Conservation (phyloP, 495 filamentous ascomycete species). For the Hypoxylon fragiforme region DNA sequence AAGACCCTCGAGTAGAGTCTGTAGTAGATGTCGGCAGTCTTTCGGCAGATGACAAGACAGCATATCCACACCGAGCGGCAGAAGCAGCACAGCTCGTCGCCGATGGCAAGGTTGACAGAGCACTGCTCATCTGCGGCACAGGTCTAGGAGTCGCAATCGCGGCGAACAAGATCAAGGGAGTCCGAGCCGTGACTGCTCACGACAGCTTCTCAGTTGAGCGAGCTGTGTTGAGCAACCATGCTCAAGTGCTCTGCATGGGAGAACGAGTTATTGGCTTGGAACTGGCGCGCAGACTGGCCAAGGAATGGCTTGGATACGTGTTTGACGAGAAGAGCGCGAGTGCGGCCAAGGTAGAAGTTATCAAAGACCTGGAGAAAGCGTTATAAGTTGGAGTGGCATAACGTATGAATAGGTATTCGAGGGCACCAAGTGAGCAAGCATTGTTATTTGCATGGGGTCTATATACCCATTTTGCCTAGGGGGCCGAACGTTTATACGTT, state of each 20-base stretch:
- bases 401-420: background rate
- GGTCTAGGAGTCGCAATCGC: slow-evolving; percentile 83
- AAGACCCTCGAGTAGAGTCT: slow-evolving; percentile 65
- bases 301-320: slow-evolving; percentile 80
- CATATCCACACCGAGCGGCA: slow-evolving; percentile 81
- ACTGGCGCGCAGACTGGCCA: slow-evolving; percentile 73
- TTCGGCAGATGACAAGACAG: slow-evolving; percentile 68
- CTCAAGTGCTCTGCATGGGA: slow-evolving; percentile 86
- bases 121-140: slow-evolving; percentile 84
- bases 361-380: slow-evolving; percentile 70
- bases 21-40: slow-evolving; percentile 68
- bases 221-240: slow-evolving; percentile 80
- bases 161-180: slow-evolving; percentile 84
- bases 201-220: slow-evolving; percentile 84
- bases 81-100: slow-evolving; percentile 67
- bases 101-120: slow-evolving; percentile 72
- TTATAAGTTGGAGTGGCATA: slow-evolving; percentile 10
- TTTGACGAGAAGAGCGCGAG: slow-evolving; percentile 76
- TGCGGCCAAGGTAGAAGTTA: slow-evolving; percentile 74
- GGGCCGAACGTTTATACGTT: too few species aligned
- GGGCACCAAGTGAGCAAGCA: background rate
- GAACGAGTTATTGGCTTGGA: slow-evolving; percentile 83
- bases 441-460: background rate
- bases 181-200: slow-evolving; percentile 84
- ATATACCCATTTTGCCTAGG: too few species aligned